Conservation (phyloP, 148 eudicot genomes). For the Spergularia marina region DNA sequence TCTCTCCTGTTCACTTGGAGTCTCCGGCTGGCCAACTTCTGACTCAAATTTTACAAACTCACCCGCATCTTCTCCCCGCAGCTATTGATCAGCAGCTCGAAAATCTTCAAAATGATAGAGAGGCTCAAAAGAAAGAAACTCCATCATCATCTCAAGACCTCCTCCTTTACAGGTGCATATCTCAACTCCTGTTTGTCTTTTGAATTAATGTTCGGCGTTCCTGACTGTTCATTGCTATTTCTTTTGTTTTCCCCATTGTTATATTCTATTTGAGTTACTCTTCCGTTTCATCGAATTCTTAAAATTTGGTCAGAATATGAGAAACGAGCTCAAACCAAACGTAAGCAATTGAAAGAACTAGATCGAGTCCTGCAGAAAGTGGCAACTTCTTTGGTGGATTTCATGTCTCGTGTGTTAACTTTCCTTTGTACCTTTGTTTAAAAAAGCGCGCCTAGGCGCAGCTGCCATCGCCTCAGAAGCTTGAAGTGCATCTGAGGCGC, state of each 20-base stretch:
- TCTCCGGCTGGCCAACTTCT: conserved; percentile 83
- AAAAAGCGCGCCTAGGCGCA: too few relatives aligned
- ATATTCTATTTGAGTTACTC: too few relatives aligned
- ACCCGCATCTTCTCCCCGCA: conserved; percentile 84
- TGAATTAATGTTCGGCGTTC: neutral
- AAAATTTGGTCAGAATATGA: too few relatives aligned
- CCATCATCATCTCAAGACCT: conserved; percentile 60
- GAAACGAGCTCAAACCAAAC: too few relatives aligned
- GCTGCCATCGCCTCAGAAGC: too few relatives aligned
- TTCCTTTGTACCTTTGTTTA: too few relatives aligned
- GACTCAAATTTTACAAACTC: conserved; percentile 74
- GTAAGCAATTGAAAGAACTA: too few relatives aligned
- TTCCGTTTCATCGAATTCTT: too few relatives aligned
- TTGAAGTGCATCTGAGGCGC: too few relatives aligned
- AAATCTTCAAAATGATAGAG: conserved; percentile 70
- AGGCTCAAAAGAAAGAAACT: conserved; percentile 44
- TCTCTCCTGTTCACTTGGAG: conserved; percentile 80
- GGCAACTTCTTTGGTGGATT: too few relatives aligned
- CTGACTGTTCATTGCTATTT: neutral
- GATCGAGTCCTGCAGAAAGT: too few relatives aligned
- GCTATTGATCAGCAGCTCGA: conserved; percentile 96
- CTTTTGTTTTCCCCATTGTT: neutral
- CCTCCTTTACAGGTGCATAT: conserved; percentile 55
- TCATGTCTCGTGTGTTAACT: too few relatives aligned
- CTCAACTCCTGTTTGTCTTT: neutral